These are phyloP conservation scores for Suillus subaureus DNA, from an alignment of 768 basidiomycete species.

Conservation along the genomic window DNA sequence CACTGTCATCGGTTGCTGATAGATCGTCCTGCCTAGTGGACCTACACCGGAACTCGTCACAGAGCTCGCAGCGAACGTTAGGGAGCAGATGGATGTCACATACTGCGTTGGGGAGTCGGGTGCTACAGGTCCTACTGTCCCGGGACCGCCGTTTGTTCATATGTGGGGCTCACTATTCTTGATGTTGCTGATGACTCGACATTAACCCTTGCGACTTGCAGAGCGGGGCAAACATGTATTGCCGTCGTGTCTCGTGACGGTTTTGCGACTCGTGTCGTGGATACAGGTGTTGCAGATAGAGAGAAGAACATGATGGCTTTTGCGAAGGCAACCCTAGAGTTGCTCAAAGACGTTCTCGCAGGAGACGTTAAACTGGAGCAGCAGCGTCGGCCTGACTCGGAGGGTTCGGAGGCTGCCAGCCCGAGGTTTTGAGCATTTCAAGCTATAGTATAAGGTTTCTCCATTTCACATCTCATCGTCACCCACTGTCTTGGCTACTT, in stretches of 20 bases:
- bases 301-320: conserved; percentile 24
- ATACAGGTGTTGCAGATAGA: conserved; percentile 17
- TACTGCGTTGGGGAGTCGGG: conserved; percentile 24
- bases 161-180: conserved; percentile 12
- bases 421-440: neutral
- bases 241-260: conserved; percentile 15
- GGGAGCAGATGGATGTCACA: conserved; percentile 17
- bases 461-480: neutral
- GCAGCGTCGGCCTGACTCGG: neutral
- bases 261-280: conserved; percentile 17
- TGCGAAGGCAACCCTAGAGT: conserved; percentile 16
- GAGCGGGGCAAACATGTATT: conserved; percentile 16
- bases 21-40: conserved; percentile 12
- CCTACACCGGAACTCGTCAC: conserved; percentile 21
- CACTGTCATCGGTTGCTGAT: neutral
- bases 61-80: conserved; percentile 18
- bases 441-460: neutral
- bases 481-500: neutral
- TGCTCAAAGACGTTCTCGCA: conserved; percentile 18
- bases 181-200: neutral
- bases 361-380: conserved; percentile 16
- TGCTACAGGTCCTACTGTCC: conserved; percentile 21
- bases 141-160: conserved; percentile 7
- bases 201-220: neutral
- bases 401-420: neutral